Base-by-base conservation (phyloP, 2,329 filamentous ascomycete species). In the Colletotrichum simmondsii region DNA sequence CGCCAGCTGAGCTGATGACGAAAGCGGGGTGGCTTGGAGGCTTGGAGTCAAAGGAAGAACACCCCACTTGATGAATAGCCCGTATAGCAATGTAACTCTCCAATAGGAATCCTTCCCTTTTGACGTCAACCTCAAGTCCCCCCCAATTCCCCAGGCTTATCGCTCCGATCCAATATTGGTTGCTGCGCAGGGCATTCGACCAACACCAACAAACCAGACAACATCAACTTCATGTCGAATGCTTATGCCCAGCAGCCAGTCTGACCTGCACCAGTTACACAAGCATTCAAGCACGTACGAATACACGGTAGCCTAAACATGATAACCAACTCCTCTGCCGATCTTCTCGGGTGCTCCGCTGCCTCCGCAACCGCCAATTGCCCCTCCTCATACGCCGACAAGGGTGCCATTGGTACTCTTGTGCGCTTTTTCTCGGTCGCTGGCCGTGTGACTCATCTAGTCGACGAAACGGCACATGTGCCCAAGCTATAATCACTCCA, bases 1-100 rank as follows among this genome's bases (percentile, higher is more conserved):
- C 32, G 32, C 42, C 4, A 22, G 42, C 42, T 22, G 42, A 49
- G 42, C 8, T 54, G 54, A 65, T 70, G 70, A 70, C 70, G 65
- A 59, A 72, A 70, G 70, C 59, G 65, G 70, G 65, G 59, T 72
- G 70, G 65, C 60, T 64, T 54, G 66, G 32, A 64, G 53, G 37
- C 63, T 59, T 54, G 24, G 46, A 65, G 53, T 52, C 68, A 53
- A 49, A 52, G 12, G 24, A 59, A 42, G 46, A 54, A 26, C 19
- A 24, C 28, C 24, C 62, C 62, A 66, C 24, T 58, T 28, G 60
- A 37, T 46, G 24, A 26, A 60, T 66, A 19, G 22, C 26, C 14
- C 42, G 19, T 49, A 1, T 49, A 49, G 3, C 19, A 49, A 14
- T 46, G n/a, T 22, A 26, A 26, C 8, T 24, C 26, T 52, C 63